Conservation (phyloP, 257 asterid species). For the Capsicum chinense region DNA sequence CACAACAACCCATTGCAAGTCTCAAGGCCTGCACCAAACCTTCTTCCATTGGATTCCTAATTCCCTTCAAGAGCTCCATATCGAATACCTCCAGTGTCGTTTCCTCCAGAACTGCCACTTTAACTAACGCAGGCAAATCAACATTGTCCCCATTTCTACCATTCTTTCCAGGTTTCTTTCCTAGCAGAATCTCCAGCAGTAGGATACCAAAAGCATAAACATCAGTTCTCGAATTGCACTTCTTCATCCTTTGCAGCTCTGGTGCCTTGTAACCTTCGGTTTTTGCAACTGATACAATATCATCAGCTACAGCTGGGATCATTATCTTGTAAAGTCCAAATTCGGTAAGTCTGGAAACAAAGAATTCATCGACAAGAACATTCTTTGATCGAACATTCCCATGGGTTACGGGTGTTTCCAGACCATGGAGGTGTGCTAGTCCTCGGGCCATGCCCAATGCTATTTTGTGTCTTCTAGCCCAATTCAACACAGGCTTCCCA, state of each 20-base stretch:
- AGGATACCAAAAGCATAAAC: constrained; percentile 92
- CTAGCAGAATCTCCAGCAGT: constrained; percentile 80
- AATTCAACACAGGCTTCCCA: constrained; percentile 84
- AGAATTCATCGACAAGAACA: constrained; percentile 84
- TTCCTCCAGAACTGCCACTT: constrained; percentile 96
- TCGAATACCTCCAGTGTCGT: constrained; percentile 96
- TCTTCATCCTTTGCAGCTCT: constrained; percentile 92
- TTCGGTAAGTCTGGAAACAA: constrained; percentile 81
- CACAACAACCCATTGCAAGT: constrained; percentile 98
- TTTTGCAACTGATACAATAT: constrained; percentile 71
- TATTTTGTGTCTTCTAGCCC: constrained; percentile 96
- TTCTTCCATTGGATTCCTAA: constrained; percentile 94
- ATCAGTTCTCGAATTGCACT: constrained; percentile 81
- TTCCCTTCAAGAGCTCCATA: constrained; percentile 76
- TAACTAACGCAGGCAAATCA: constrained; percentile 87
- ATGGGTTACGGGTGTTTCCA: constrained; percentile 86
- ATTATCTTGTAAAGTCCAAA: constrained; percentile 90
- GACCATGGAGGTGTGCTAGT: constrained; percentile 82
- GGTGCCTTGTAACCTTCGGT: constrained; percentile 93
- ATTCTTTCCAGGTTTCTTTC: constrained; percentile 72
- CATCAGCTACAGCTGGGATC: constrained; percentile 84
- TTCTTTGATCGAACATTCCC: constrained; percentile 87
- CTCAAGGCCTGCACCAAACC: constrained; percentile 93
- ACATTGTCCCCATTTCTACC: constrained; percentile 69
- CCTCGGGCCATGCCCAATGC: constrained; percentile 89